A percentile compares a stretch with the other conserved stretches of the same genome.
Conservation (phyloP, 352 stramenopile species). For the Pythium apleroticum region DNA sequence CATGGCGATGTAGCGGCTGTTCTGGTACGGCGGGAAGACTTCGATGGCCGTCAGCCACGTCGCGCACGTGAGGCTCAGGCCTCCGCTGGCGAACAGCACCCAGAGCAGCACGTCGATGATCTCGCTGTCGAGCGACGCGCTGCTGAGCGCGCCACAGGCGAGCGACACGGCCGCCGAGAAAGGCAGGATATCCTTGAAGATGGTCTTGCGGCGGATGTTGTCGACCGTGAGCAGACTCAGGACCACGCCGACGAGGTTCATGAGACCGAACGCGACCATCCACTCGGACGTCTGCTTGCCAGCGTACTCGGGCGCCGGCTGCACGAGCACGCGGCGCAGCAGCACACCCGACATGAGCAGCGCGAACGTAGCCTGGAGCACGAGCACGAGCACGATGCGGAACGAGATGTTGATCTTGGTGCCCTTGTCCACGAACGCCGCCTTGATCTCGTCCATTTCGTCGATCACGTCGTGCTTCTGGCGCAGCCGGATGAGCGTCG, state of each 20-base stretch:
- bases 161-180: conserved; percentile 59
- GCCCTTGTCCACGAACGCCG: conserved; percentile 67
- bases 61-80: conserved; percentile 72
- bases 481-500: conserved; percentile 59
- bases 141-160: conserved; percentile 57
- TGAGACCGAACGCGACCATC: conserved; percentile 77
- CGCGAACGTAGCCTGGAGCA: conserved; percentile 65
- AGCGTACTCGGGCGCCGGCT: conserved; percentile 36
- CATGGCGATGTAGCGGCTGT: conserved; percentile 58
- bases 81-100: conserved; percentile 62
- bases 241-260: conserved; percentile 66
- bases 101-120: conserved; percentile 59
- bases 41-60: conserved; percentile 85
- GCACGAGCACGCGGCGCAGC: conserved; percentile 62
- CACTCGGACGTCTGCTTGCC: conserved; percentile 72
- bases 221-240: conserved; percentile 80
- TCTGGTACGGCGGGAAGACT: conserved; percentile 82
- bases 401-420: conserved; percentile 68
- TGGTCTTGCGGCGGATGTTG: conserved; percentile 85
- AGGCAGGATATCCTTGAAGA: conserved; percentile 86
- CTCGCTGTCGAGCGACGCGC: conserved; percentile 42
- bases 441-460: conserved; percentile 67
- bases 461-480: conserved; percentile 85
- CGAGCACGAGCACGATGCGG: conserved; percentile 58
- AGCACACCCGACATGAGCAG: conserved; percentile 71